Evolutionary conservation across 306 rosid genomes (phyloP), one percentile per base, ranked within the genome.

Genomic region (Vigna radiata): DNA sequence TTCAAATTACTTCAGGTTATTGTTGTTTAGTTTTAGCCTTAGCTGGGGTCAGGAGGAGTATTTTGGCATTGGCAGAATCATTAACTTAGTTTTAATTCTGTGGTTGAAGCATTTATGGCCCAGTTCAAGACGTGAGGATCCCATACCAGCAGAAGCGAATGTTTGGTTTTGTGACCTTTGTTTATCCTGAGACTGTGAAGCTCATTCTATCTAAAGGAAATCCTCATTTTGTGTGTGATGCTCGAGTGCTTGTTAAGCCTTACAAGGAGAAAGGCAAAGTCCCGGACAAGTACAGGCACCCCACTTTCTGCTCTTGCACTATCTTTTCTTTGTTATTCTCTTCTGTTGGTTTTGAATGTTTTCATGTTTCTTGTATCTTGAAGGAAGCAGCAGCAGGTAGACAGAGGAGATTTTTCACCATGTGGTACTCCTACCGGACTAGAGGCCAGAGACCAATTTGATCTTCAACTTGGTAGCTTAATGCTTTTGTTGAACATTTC

Each of bases 231-330:
- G 97, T 95, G 16, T 92, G 99, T 84, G 99, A 95, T 90, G 97
- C 99, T 25, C 64, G 99, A 55, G 99, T 95, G 60, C 97, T 95
- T 18, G 99, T 95, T 27, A 95, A 95, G 87, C 99, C 99, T 84
- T 95, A 95, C 87, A 95, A 95, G 89, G 99, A 95, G 89, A 95
- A 95, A 72, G 99, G 99, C 79, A 95, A 95, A 87, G 94, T 89
- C 14, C 97, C 93, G 9, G 97, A 95, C 89, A 95, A 91, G 97
- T 95, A 90, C 92, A 86, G 87, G 92, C 96, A 90, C 81, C 81
- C 48, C 43, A 43, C 72, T 56, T 63, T 31, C 63, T 68, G 36
- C 9, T 66, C 55, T n/a, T 17, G 8, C 21, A 36, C 41, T 55
- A 36, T 25, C 21, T 2, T 29, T 60, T 47, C 9, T 21, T 70